phyloP scores from a whole-genome alignment of 371 early-diverging fungal species.

The Smittium mucronatum region DNA sequence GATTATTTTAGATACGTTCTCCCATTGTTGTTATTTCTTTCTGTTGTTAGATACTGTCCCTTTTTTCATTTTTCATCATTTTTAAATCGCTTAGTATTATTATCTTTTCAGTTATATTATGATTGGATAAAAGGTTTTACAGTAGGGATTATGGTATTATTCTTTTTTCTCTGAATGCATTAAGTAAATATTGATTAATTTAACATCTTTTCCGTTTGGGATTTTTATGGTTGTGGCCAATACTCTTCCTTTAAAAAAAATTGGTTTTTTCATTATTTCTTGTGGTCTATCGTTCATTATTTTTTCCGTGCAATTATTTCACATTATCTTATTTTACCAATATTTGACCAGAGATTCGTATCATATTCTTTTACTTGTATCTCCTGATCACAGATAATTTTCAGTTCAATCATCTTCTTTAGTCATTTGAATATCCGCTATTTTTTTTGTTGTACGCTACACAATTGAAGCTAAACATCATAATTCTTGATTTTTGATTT shows the following conservation, averaged over 20 bases:
- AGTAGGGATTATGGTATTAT: neutral
- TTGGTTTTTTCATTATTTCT: too few relatives aligned
- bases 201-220: neutral
- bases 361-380: too few relatives aligned
- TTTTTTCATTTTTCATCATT: neutral
- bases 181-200: neutral
- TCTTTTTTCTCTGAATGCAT: neutral
- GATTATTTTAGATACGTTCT: neutral
- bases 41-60: neutral
- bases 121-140: neutral
- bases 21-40: neutral
- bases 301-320: too few relatives aligned
- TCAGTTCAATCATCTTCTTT: too few relatives aligned
- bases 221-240: neutral
- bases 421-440: too few relatives aligned
- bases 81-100: conserved; percentile 3
- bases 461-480: too few relatives aligned
- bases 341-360: too few relatives aligned
- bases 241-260: conserved; percentile 1
- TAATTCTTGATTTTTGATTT: too few relatives aligned
- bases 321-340: too few relatives aligned
- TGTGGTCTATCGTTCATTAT: too few relatives aligned
- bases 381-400: too few relatives aligned
- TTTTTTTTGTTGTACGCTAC: too few relatives aligned
- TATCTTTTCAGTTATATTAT: neutral